A percentile compares a stretch with the other conserved stretches of the same genome.
Evolutionary conservation across 2,329 filamentous ascomycete species (phyloP).

Genomic region (Balansia obtecta): DNA sequence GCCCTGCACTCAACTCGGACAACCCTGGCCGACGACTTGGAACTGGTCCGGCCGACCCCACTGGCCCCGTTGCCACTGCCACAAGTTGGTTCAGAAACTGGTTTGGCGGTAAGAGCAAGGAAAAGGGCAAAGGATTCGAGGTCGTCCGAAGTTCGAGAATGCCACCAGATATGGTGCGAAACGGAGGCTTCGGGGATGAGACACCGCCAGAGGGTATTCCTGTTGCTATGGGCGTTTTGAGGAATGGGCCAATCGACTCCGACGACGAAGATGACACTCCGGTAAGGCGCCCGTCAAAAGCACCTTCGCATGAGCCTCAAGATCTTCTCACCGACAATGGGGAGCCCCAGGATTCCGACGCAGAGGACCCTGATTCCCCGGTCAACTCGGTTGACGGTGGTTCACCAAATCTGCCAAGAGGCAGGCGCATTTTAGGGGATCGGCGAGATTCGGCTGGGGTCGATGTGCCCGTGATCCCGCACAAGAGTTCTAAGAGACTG

Average conservation of each 20-base stretch:
- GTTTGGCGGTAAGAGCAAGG: slow-evolving; percentile 76
- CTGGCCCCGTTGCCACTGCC: slow-evolving; percentile 78
- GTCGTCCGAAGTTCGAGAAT: slow-evolving; percentile 85
- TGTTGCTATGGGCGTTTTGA: slow-evolving; percentile 47
- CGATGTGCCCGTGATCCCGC: slow-evolving; percentile 47
- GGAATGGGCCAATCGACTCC: slow-evolving; percentile 51
- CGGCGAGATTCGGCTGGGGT: slow-evolving; percentile 6
- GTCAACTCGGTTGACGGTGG: slow-evolving; percentile 1
- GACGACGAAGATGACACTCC: slow-evolving; percentile 38
- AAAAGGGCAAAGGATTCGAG: slow-evolving; percentile 93
- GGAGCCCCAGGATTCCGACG: slow-evolving; percentile 32
- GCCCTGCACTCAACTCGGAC: slow-evolving; percentile 73
- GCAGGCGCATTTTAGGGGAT: background rate
- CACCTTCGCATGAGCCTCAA: slow-evolving; percentile 16
- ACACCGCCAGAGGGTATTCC: slow-evolving; percentile 55
- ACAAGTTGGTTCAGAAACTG: slow-evolving; percentile 78
- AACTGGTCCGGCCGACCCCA: slow-evolving; percentile 90
- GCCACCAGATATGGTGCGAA: slow-evolving; percentile 55
- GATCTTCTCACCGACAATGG: slow-evolving; percentile 34
- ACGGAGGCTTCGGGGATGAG: slow-evolving; percentile 46
- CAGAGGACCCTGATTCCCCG: slow-evolving; percentile 25
- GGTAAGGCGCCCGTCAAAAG: slow-evolving; percentile 12
- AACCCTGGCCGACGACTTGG: slow-evolving; percentile 73
- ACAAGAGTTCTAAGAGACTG: slow-evolving; percentile 59
- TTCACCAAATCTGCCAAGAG: slow-evolving; percentile 13